A percentile compares a stretch with the other conserved stretches of the same genome.
These are phyloP conservation scores for Selaginella tamariscina DNA, from an alignment of 75 land plant genomes.

Conservation along the genomic window DNA sequence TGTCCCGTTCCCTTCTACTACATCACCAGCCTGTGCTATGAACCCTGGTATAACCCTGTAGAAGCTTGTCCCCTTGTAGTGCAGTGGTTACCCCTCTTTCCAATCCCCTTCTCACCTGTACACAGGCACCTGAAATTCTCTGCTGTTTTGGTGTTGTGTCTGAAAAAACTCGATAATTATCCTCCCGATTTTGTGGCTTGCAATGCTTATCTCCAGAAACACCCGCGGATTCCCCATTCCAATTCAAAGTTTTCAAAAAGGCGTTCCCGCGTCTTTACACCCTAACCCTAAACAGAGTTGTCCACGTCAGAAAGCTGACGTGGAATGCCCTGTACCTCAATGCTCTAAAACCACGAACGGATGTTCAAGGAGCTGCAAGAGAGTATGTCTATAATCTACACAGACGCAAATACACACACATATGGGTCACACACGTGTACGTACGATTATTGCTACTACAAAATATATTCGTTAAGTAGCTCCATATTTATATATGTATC, in stretches of 20 bases:
- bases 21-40: constrained; percentile 74
- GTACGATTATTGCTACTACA: no score
- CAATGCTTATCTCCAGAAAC: background rate
- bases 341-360: background rate
- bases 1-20: constrained; percentile 55
- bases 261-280: background rate
- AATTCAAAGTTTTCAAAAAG: background rate
- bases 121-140: constrained; percentile 65
- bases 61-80: constrained; percentile 52
- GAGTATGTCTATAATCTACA: background rate
- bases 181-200: no score
- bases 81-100: constrained; percentile 43
- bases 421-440: no score
- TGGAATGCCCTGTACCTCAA: no score
- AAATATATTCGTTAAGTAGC: no score
- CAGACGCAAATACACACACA: background rate
- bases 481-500: no score
- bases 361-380: background rate
- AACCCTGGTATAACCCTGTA: constrained; percentile 62
- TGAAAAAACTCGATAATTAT: no score
- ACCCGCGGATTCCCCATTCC: no score
- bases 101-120: constrained; percentile 67
- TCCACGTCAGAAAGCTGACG: background rate
- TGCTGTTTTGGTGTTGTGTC: constrained; percentile 51
- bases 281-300: background rate